Evolutionary conservation across 2,329 filamentous ascomycete species (phyloP), one percentile per base, ranked within the genome.

Genomic region (Conoideocrella luteorostrata): DNA sequence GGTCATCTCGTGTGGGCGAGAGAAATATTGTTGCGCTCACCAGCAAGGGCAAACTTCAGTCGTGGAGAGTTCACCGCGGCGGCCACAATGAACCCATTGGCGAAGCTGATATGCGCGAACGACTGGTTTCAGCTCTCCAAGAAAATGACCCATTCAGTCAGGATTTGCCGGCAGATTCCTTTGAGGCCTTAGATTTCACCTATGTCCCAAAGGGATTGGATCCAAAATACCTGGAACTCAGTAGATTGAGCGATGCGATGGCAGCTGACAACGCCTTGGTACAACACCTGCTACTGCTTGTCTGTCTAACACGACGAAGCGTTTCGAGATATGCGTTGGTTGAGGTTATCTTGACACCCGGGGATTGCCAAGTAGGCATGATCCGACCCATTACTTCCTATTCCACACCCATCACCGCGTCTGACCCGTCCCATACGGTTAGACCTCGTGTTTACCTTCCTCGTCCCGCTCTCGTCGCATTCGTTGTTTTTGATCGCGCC

Each of bases 11-110:
- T 46, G 81, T 88, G 50, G 90, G 89, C 20, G 89, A 96, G 63
- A 82, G 90, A 58, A 88, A 90, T 53, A 75, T 95, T 26, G 77
- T 95, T 37, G 81, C 90, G 29, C 80, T 84, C 12, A 93, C 89
- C 2, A 76, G 80, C 43, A 84, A 84, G 54, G 91, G 86, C 22
- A 77, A 82, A 46, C 68, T 98, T 21, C 84, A 94, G 54, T 76
- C 84, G 7, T 98, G 93, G 93, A 86, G 85, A 57, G 75, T 96
- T 34, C 88, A 91, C 56, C 88, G 91, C 62, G 87, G 86, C 48
- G 90, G 90, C 26, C 87, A 90, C 52, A 83, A 89, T 57, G 80
- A 86, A 34, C 74, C 88, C 38, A 77, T 85, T 37, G 76, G 77
- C 21, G 87, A 91, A 48, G 71, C 82, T 18, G 86, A 95, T 60